Evolutionary conservation across 2,329 filamentous ascomycete genomes (phyloP), one percentile per base, ranked within the genome.

Genomic region (Fusarium mexicanum): DNA sequence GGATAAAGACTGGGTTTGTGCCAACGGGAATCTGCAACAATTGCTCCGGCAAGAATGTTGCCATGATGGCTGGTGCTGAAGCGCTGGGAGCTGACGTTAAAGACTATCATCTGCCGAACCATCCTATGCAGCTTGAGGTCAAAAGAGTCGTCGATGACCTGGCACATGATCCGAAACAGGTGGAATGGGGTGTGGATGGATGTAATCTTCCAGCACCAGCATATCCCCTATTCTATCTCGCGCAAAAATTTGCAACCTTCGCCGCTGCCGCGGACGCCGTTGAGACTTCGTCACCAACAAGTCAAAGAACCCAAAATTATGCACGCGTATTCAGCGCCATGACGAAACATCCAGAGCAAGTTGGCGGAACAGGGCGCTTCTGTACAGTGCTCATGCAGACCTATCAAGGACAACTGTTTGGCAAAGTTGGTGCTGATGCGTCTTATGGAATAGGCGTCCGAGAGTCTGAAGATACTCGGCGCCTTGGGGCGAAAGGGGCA

Each of bases 361-460:
- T 87, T 3, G 86, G 79, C 0, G 86, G 87, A 2, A 81, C 85
- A 13, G 82, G 79, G 0, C 78, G 86, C 2, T 88, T 88, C 71
- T 87, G 86, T 55, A 88, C 86, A 0, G 71, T 72, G 13, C 78
- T 88, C 4, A 86, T 87, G 85, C 35, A 63, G 16, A 76, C 76
- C 4, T 87, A 83, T 59, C 48, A 71, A 5, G 84, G 83, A 0
- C 35, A 66, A 0, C 60, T 87, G 0, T 80, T 87, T 43, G 86
- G 86, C 4, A 88, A 88, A 68, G 47, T 87, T 6, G 86, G 86
- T 0, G 86, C 86, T 0, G 86, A 87, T 71, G 86, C 81, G 0
- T 88, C 84, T 54, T 88, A 88, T 71, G 84, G 81, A 1, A 75
- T 87, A 13, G 86, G 82, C 0, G 73, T 87, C 7, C 78, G 82